phyloP scores from a whole-genome alignment of 2,329 filamentous ascomycete genomes.

The Venturia aucupariae region DNA sequence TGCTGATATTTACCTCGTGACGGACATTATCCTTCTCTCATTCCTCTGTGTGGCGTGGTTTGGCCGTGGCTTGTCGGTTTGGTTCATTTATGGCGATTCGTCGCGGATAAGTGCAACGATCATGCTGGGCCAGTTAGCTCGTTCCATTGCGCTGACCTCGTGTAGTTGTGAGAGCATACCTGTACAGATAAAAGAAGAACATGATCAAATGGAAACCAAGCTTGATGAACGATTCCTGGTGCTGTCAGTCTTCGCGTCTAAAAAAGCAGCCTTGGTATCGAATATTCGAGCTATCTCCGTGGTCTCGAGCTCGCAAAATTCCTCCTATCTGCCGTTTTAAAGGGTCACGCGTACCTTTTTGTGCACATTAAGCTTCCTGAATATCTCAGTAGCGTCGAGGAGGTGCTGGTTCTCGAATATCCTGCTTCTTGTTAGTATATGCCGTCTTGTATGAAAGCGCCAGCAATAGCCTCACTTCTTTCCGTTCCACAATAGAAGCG shows the following conservation, averaged over 20 bases:
- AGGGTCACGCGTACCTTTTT: slow-evolving; percentile 64
- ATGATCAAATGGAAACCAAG: slow-evolving; percentile 97
- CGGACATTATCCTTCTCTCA: slow-evolving; percentile 1
- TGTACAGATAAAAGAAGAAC: slow-evolving; percentile 99
- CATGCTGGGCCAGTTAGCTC: slow-evolving; percentile 27
- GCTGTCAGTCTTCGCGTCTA: not conserved
- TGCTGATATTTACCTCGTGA: not conserved
- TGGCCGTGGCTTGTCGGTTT: not conserved
- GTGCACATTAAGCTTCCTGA: slow-evolving; percentile 96
- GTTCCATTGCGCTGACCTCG: slow-evolving; percentile 26
- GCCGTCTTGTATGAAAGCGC: slow-evolving; percentile 6
- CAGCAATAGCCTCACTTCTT: slow-evolving; percentile 73
- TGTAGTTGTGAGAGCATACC: slow-evolving; percentile 53
- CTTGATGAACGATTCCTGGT: slow-evolving; percentile 95
- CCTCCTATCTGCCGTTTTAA: not conserved
- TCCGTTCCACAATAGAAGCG: slow-evolving; percentile 82
- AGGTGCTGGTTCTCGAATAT: slow-evolving; percentile 96
- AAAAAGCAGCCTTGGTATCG: not conserved
- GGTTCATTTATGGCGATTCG: slow-evolving; percentile 41
- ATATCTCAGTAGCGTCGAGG: slow-evolving; percentile 96
- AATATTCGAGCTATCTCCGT: not conserved
- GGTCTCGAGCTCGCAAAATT: not conserved
- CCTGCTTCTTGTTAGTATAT: slow-evolving; percentile 44
- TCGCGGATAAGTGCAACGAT: slow-evolving; percentile 87
- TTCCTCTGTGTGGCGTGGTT: not conserved